Evolutionary conservation across 2,329 filamentous ascomycete genomes (phyloP).

Genomic region (Pyrenochaeta sp.): DNA sequence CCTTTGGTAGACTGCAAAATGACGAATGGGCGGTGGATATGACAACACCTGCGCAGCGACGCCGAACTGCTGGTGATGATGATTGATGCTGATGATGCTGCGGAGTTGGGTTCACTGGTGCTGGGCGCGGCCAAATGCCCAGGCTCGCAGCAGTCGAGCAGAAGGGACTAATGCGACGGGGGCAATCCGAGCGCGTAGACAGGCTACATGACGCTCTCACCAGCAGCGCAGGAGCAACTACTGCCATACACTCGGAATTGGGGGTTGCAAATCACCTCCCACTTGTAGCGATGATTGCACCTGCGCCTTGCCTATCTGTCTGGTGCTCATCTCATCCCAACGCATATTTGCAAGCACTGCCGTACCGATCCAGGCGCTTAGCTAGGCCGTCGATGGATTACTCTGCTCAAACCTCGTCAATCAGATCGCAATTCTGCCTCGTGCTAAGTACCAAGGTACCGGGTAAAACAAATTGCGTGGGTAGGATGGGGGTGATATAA

Average conservation of each 20-base stretch:
- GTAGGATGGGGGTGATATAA: constrained; percentile 13
- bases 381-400: neutral
- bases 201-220: neutral
- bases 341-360: neutral
- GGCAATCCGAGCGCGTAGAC: neutral
- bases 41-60: neutral
- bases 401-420: constrained; percentile 16
- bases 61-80: neutral
- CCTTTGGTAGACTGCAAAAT: neutral
- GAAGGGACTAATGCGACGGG: neutral
- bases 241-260: constrained; percentile 1
- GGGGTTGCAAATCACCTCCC: neutral
- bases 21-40: neutral
- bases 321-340: constrained; percentile 1
- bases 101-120: neutral
- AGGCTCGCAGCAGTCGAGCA: neutral
- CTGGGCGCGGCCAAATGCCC: neutral
- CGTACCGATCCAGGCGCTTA: constrained; percentile 12
- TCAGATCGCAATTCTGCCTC: constrained; percentile 20
- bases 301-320: neutral
- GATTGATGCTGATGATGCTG: neutral
- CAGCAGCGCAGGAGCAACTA: neutral
- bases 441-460: constrained; percentile 9
- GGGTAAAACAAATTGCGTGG: constrained; percentile 13
- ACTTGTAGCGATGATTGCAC: too few species aligned